phyloP scores from a whole-genome alignment of 345 rosid species.

The Euphorbia lathyris region DNA sequence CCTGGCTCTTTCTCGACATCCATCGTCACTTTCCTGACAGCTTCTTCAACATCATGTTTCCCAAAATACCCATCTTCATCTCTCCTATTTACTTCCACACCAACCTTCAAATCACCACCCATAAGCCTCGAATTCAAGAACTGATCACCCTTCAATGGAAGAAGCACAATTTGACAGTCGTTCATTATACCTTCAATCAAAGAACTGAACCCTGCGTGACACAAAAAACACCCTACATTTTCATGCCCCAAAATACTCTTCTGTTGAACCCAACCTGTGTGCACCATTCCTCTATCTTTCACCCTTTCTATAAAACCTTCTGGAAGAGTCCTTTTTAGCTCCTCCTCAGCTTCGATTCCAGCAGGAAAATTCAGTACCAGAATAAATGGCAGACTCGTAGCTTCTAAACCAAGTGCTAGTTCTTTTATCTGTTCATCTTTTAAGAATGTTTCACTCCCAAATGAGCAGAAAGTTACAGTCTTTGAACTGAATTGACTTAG shows the following conservation, averaged over 20 bases:
- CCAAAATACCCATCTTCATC: slow-evolving; percentile 33
- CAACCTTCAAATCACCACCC: slow-evolving; percentile 27
- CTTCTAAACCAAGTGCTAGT: slow-evolving; percentile 31
- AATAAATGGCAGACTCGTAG: slow-evolving; percentile 32
- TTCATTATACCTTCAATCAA: slow-evolving; percentile 31
- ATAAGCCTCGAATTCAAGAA: slow-evolving; percentile 35
- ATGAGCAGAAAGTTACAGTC: slow-evolving; percentile 30
- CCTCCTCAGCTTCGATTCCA: neutral
- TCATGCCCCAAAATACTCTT: slow-evolving; percentile 26
- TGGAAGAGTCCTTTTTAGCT: slow-evolving; percentile 20
- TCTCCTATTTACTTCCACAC: slow-evolving; percentile 30
- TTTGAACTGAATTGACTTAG: slow-evolving; percentile 22
- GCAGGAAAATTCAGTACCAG: slow-evolving; percentile 31
- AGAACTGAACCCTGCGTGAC: slow-evolving; percentile 36
- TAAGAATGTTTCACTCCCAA: slow-evolving; percentile 38
- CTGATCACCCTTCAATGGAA: slow-evolving; percentile 40
- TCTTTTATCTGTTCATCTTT: slow-evolving; percentile 23
- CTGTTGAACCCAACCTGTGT: slow-evolving; percentile 39
- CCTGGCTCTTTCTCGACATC: slow-evolving; percentile 31
- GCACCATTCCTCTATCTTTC: slow-evolving; percentile 22
- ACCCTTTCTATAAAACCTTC: slow-evolving; percentile 29
- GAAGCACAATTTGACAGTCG: slow-evolving; percentile 33
- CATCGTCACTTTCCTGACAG: slow-evolving; percentile 29
- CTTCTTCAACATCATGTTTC: slow-evolving; percentile 22
- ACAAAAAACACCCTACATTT: slow-evolving; percentile 28